A percentile compares a stretch with the other conserved stretches of the same genome.
Conservation (phyloP, 2,329 filamentous ascomycete species). For the Neopestalotiopsis sp. region DNA sequence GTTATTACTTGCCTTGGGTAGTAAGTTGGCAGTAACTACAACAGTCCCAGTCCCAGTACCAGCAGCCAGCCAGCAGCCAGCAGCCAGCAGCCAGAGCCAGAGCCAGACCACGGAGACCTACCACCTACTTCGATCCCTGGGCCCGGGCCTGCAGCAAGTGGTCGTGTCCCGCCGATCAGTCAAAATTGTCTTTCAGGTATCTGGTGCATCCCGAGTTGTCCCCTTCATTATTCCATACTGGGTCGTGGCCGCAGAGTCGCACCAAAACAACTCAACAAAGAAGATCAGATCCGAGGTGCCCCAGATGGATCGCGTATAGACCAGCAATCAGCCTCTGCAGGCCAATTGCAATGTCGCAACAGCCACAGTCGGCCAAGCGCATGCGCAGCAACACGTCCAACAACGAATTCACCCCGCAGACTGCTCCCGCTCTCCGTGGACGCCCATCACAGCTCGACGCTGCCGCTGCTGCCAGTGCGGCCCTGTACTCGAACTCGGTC, state of each 20-base stretch:
- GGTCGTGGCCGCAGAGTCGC: conserved; percentile 3
- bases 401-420: conserved; percentile 37
- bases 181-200: conserved; percentile 17
- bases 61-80: too few species aligned
- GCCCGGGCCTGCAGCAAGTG: not conserved
- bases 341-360: conserved; percentile 23
- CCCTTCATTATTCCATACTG: not conserved
- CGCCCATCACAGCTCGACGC: conserved; percentile 16
- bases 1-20: not conserved
- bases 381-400: conserved; percentile 25
- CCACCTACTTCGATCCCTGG: not conserved
- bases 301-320: conserved; percentile 16
- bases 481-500: conserved; percentile 9
- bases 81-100: too few species aligned
- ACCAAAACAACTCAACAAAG: not conserved
- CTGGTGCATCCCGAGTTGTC: not conserved
- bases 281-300: conserved; percentile 5
- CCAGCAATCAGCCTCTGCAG: conserved; percentile 16
- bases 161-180: conserved; percentile 18
- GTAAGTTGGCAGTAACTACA: not conserved
- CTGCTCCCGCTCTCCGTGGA: conserved; percentile 37
- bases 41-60: not conserved
- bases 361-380: conserved; percentile 25
- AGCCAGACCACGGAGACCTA: too few species aligned
- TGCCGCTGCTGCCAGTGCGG: not conserved